Base-by-base conservation (phyloP, 2,329 filamentous ascomycete species). In the Nemania abortiva region DNA sequence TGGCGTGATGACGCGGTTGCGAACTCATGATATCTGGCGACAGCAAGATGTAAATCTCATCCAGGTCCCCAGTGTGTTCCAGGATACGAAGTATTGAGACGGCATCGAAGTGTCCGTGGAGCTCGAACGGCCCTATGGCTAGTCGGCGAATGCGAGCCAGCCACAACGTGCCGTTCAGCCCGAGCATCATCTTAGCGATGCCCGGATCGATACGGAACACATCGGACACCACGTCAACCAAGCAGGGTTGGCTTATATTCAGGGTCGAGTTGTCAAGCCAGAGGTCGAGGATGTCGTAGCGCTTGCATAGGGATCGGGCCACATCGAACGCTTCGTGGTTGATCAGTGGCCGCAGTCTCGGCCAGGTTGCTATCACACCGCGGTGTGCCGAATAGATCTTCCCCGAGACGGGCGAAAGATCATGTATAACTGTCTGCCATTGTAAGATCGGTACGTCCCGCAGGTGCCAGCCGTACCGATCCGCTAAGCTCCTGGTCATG, bases 231-330 rank as follows among this genome's bases (percentile, higher is more conserved):
- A 72, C 18, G 24, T 68, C 56, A 1, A 55, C 70, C 27, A 70
- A 58, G 45, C 62, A 56, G 20, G 69, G 69, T 45, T 70, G 69
- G 27, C 52, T 70, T 20, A 71, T 58, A 27, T 67, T 65, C 42
- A 66, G 39, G 1, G 69, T 71, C 11, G 67, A 65, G 34, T 53
- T 55, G 29, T 72, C 70, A 10, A 72, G 68, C 64, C 70, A 70
- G 49, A 72, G 64, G 27, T 72, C 68, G 7, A 72, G 13, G 15
- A 57, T 45, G 5, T 68, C 59, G 52, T 65, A 68, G 54, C 50
- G 61, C 50, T 39, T 53, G 37, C 64, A 68, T 27, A 39, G 22
- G 9, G 54, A 13, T 15, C 55, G 50, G 13, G 68, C 68, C 20
- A 57, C 65, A 22, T 29, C 37, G 9, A 72, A 54, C 9, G 70